Conservation (phyloP, 2,329 filamentous ascomycete genomes). For the Chrysoporthe puriensis region DNA sequence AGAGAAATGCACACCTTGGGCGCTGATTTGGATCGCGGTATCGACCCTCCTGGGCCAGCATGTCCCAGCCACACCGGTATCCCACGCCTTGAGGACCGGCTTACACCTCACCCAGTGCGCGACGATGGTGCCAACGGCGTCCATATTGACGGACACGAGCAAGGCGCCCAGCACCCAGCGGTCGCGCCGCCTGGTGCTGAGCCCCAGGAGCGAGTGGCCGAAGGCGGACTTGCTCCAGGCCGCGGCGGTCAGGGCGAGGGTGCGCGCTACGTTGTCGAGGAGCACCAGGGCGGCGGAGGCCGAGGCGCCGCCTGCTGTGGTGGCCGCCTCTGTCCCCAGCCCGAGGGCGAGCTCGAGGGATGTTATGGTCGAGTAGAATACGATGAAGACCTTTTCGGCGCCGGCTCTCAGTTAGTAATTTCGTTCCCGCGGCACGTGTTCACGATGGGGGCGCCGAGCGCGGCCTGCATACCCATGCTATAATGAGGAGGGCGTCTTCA, state of each 20-base stretch:
- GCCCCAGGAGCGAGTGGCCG: constrained; percentile 14
- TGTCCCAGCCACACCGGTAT: not conserved
- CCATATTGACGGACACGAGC: constrained; percentile 4
- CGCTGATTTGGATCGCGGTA: constrained; percentile 6
- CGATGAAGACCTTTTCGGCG: constrained; percentile 13
- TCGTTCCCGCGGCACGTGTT: not conserved
- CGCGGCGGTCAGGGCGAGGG: constrained; percentile 8
- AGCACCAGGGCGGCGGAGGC: constrained; percentile 9
- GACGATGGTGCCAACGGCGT: constrained; percentile 14
- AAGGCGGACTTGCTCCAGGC: constrained; percentile 23
- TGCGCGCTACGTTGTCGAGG: constrained; percentile 23
- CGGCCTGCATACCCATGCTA: constrained; percentile 21
- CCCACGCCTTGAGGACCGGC: constrained; percentile 14
- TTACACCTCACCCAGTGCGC: constrained; percentile 24
- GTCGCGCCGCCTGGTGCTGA: constrained; percentile 6
- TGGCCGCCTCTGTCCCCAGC: not conserved
- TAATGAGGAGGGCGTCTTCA: constrained; percentile 20
- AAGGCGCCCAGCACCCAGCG: constrained; percentile 9
- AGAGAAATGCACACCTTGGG: constrained; percentile 5
- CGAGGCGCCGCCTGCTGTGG: not conserved
- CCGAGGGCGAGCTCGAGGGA: constrained; percentile 24
- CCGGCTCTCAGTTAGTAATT: not conserved
- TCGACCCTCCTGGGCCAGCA: constrained; percentile 9
- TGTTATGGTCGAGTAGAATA: constrained; percentile 18
- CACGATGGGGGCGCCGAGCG: no score